phyloP scores from a whole-genome alignment of 73 alveolate genomes.

The Paramecium primaurelia region DNA sequence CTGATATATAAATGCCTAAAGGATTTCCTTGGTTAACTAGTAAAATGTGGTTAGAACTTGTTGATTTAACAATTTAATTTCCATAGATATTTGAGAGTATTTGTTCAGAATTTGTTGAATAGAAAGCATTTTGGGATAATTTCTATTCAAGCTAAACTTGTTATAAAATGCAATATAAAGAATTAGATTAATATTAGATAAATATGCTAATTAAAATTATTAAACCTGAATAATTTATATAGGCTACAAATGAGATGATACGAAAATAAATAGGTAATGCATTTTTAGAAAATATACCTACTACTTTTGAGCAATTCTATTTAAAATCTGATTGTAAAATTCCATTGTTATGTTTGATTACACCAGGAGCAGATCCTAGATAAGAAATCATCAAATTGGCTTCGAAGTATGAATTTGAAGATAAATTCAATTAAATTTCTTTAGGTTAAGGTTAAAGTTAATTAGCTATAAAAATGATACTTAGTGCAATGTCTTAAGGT shows the following conservation, averaged over 20 bases:
- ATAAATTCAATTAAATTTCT: constrained; percentile 76
- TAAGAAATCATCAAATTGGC: neutral
- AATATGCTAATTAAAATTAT: constrained; percentile 79
- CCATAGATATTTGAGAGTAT: constrained; percentile 65
- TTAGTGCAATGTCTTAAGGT: constrained; percentile 87
- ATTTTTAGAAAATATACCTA: constrained; percentile 81
- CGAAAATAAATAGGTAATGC: constrained; percentile 82
- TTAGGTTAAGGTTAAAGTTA: constrained; percentile 91
- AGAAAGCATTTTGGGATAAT: constrained; percentile 68
- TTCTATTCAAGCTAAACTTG: neutral
- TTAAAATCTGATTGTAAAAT: constrained; percentile 86
- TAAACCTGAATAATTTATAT: constrained; percentile 95
- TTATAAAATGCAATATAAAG: neutral
- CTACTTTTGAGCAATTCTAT: constrained; percentile 86
- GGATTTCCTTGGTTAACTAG: constrained; percentile 83
- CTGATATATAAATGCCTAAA: constrained; percentile 83
- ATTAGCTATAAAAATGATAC: constrained; percentile 85
- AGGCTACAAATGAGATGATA: constrained; percentile 85
- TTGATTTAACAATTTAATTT: constrained; percentile 85
- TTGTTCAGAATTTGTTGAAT: constrained; percentile 17
- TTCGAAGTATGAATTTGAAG: constrained; percentile 65
- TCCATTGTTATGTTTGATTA: constrained; percentile 90
- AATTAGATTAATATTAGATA: constrained; percentile 43
- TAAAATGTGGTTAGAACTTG: constrained; percentile 91
- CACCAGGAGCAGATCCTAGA: constrained; percentile 99